Evolutionary conservation across 441 rosid species (phyloP).

Genomic region (Omphalea diandra): DNA sequence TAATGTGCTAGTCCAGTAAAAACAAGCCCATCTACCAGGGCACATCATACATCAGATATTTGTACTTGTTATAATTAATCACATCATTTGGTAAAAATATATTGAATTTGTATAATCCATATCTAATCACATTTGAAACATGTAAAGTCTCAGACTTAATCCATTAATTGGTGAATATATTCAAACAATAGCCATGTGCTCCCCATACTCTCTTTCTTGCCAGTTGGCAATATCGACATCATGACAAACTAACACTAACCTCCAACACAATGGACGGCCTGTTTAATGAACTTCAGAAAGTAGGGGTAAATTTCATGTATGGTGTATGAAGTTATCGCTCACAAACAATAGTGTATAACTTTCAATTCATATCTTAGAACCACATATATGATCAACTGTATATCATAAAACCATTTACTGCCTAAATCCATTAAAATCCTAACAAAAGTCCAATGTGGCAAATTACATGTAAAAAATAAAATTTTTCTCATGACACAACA

Average conservation of each 20-base stretch:
- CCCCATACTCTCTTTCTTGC: neutral
- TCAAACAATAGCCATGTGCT: neutral
- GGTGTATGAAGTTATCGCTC: no score
- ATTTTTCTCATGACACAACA: no score
- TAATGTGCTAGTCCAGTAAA: neutral
- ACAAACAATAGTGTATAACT: no score
- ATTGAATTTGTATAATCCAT: neutral
- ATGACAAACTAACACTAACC: neutral
- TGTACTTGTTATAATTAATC: neutral
- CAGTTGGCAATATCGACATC: neutral
- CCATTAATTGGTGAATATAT: neutral
- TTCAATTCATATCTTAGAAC: no score
- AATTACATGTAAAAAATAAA: no score
- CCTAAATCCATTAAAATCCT: no score
- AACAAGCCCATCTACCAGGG: neutral
- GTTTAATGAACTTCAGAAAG: neutral
- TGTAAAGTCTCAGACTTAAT: neutral
- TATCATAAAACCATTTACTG: no score
- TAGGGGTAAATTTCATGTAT: no score
- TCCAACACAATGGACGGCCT: neutral
- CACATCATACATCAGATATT: neutral
- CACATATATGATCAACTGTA: no score
- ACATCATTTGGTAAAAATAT: neutral
- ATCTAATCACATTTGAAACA: conserved; percentile 1
- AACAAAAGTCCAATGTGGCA: no score